Percentiles rank a stretch among this genome's conserved stretches.
Evolutionary conservation across 805 yeast species (phyloP).

Genomic region (Blastobotrys terrestris): DNA sequence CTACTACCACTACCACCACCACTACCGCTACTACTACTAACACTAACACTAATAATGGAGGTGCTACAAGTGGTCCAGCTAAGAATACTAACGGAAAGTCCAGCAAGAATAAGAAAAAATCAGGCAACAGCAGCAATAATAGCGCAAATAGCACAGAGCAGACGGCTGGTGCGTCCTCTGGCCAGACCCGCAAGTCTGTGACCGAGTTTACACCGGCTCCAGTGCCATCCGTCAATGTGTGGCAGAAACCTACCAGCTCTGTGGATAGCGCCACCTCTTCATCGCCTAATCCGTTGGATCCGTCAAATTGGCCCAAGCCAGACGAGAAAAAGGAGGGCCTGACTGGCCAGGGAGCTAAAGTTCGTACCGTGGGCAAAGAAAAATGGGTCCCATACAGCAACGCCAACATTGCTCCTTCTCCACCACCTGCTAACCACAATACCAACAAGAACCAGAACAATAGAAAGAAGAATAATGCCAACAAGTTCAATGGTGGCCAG

Average conservation of each 20-base stretch:
- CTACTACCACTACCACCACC: neutral
- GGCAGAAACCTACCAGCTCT: conserved; percentile 37
- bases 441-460: conserved; percentile 12
- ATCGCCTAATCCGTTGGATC: conserved; percentile 12
- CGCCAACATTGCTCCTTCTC: conserved; percentile 1
- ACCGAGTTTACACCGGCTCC: conserved; percentile 58
- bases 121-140: no score
- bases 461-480: conserved; percentile 2
- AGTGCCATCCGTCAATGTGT: conserved; percentile 54
- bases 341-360: conserved; percentile 13
- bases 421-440: conserved; percentile 13
- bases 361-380: conserved; percentile 44
- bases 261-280: neutral
- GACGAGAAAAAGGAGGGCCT: conserved; percentile 22
- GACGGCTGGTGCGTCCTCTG: no score
- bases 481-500: no score
- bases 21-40: neutral
- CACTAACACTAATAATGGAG: conserved; percentile 12
- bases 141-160: conserved; percentile 14
- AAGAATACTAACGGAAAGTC: neutral
- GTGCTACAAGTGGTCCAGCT: no score
- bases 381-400: conserved; percentile 42
- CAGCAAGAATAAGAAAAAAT: neutral
- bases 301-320: conserved; percentile 23
- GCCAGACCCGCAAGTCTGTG: no score